Conservation (phyloP, 441 rosid genomes). For the Melastoma candidum region DNA sequence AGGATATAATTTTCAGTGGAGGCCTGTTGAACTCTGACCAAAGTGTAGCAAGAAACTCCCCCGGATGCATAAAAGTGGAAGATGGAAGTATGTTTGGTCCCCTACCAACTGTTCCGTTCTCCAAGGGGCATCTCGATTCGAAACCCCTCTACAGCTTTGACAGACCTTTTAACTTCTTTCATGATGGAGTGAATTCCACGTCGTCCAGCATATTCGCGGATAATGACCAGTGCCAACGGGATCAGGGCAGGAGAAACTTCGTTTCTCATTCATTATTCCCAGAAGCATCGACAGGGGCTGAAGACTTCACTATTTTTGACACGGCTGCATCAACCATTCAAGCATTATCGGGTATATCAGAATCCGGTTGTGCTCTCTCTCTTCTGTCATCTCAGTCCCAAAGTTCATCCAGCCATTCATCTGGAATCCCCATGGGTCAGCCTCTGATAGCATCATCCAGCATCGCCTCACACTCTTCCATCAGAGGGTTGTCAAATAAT, state of each 20-base stretch:
- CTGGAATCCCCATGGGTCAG: no score
- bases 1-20: constrained; percentile 10
- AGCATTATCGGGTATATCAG: no score
- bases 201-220: constrained; percentile 14
- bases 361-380: no score
- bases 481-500: no score
- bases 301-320: no score
- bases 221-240: constrained; percentile 20
- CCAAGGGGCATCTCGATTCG: constrained; percentile 5
- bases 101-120: neutral
- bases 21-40: constrained; percentile 3
- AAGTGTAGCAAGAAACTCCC: constrained; percentile 5
- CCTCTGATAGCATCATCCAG: no score
- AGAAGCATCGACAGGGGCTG: constrained; percentile 15
- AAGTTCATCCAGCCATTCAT: no score
- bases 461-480: no score
- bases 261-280: constrained; percentile 23
- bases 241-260: constrained; percentile 23
- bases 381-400: no score
- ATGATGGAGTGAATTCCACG: neutral
- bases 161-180: constrained; percentile 16
- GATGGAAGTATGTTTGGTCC: constrained; percentile 5
- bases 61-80: constrained; percentile 7
- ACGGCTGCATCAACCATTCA: no score
- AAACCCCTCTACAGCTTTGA: constrained; percentile 20